phyloP scores from a whole-genome alignment of 768 basidiomycete species.

The Termitomyces sp. region DNA sequence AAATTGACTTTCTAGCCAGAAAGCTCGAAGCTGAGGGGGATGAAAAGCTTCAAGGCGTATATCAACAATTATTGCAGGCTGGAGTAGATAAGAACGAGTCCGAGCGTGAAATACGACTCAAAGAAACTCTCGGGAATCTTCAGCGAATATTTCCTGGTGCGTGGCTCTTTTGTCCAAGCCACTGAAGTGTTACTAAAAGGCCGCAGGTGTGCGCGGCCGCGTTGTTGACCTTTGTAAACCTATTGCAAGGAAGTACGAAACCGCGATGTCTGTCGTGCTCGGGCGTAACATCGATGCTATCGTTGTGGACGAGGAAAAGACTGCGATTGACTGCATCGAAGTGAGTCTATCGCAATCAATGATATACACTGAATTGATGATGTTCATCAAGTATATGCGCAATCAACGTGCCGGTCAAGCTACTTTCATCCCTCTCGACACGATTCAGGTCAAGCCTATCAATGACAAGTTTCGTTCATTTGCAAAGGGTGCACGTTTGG shows the following conservation, averaged over 20 bases:
- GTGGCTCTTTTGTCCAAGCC: neutral
- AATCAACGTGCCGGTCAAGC: conserved; percentile 94
- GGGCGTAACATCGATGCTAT: conserved; percentile 94
- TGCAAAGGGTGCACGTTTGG: conserved; percentile 80
- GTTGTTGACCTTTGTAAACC: conserved; percentile 95
- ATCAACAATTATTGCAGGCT: conserved; percentile 83
- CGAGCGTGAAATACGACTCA: conserved; percentile 77
- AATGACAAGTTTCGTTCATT: conserved; percentile 94
- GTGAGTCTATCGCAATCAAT: conserved; percentile 31
- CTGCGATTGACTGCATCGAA: conserved; percentile 96
- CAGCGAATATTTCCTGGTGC: conserved; percentile 88
- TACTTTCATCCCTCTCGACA: conserved; percentile 98
- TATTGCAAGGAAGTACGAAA: conserved; percentile 86
- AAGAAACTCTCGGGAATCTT: conserved; percentile 79
- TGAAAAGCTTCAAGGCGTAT: conserved; percentile 81
- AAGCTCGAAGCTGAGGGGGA: conserved; percentile 89
- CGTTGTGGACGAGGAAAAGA: conserved; percentile 95
- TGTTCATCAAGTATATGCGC: conserved; percentile 70
- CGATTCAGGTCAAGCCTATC: conserved; percentile 88
- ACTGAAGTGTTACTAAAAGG: neutral
- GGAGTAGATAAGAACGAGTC: conserved; percentile 85
- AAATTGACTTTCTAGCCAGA: conserved; percentile 32
- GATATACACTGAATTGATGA: neutral
- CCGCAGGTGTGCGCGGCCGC: conserved; percentile 82
- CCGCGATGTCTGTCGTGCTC: conserved; percentile 85